Percentiles rank a stretch among this genome's conserved stretches.
Evolutionary conservation across 1,139 yeast species (phyloP).

Genomic region (Pichia sp.): DNA sequence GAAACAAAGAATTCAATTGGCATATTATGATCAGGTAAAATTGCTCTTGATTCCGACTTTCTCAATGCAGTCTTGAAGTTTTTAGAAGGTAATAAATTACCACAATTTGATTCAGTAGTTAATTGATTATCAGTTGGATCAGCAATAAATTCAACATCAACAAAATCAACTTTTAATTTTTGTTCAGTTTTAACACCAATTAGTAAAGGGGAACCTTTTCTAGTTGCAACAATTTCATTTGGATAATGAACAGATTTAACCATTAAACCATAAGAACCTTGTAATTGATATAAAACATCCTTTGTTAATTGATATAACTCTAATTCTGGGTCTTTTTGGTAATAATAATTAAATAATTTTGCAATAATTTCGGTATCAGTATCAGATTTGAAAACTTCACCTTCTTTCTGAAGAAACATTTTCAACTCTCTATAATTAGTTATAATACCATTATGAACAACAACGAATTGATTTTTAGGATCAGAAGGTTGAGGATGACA

Average conservation of each 20-base stretch:
- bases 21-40: conserved; percentile 28
- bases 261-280: conserved; percentile 95
- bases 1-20: conserved; percentile 96
- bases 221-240: conserved; percentile 92
- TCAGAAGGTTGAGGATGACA: conserved; percentile 98
- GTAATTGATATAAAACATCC: conserved; percentile 85
- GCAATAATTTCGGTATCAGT: conserved; percentile 99
- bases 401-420: conserved; percentile 72
- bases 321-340: conserved; percentile 59
- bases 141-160: conserved; percentile 94
- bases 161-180: conserved; percentile 94
- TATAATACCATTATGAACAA: conserved; percentile 97
- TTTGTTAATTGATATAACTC: conserved; percentile 92
- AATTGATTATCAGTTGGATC: conserved; percentile 22
- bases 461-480: conserved; percentile 70
- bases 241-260: conserved; percentile 92
- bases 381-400: conserved; percentile 79
- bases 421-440: conserved; percentile 90
- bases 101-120: conserved; percentile 8
- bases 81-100: conserved; percentile 11
- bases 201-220: conserved; percentile 95
- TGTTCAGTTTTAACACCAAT: conserved; percentile 96
- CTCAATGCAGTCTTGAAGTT: conserved; percentile 20
- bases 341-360: conserved; percentile 84
- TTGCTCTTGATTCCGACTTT: conserved; percentile 30